phyloP scores from a whole-genome alignment of 768 basidiomycete species.

The Pulveroboletus ravenelii region DNA sequence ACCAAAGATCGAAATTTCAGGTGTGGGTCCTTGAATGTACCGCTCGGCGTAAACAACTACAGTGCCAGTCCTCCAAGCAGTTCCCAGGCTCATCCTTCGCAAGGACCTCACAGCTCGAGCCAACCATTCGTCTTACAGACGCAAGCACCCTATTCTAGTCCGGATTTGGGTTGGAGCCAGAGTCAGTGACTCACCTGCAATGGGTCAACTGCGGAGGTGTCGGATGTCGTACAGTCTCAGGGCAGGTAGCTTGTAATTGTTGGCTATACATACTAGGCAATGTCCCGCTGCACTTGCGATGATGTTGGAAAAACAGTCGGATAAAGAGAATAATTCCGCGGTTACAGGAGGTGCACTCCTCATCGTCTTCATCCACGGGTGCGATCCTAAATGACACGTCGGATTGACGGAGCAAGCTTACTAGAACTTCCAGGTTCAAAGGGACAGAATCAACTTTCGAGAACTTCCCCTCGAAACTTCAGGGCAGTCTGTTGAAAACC shows the following conservation, averaged over 20 bases:
- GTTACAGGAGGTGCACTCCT: conserved; percentile 47
- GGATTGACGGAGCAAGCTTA: conserved; percentile 1
- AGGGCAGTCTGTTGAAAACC: conserved; percentile 69
- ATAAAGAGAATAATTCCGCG: conserved; percentile 2
- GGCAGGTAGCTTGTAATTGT: neutral
- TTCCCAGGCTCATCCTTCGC: neutral
- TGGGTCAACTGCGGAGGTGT: neutral
- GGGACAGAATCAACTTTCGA: conserved; percentile 68
- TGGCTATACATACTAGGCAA: conserved; percentile 6
- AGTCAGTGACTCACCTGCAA: conserved; percentile 19
- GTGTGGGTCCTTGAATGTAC: conserved; percentile 22
- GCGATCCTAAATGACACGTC: conserved; percentile 20
- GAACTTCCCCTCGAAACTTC: conserved; percentile 73
- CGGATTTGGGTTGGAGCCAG: conserved; percentile 27
- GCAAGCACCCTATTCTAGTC: conserved; percentile 53
- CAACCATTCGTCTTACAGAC: conserved; percentile 41
- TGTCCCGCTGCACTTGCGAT: neutral
- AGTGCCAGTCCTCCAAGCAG: neutral
- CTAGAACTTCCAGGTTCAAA: conserved; percentile 39
- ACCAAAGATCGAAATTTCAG: conserved; percentile 14
- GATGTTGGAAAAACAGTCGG: conserved; percentile 5
- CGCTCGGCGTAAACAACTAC: neutral
- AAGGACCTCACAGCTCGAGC: conserved; percentile 22
- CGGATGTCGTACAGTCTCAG: neutral
- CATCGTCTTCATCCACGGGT: conserved; percentile 79